Conservation (phyloP, 2,329 filamentous ascomycete genomes). For the Fonsecaea multimorphosa region DNA sequence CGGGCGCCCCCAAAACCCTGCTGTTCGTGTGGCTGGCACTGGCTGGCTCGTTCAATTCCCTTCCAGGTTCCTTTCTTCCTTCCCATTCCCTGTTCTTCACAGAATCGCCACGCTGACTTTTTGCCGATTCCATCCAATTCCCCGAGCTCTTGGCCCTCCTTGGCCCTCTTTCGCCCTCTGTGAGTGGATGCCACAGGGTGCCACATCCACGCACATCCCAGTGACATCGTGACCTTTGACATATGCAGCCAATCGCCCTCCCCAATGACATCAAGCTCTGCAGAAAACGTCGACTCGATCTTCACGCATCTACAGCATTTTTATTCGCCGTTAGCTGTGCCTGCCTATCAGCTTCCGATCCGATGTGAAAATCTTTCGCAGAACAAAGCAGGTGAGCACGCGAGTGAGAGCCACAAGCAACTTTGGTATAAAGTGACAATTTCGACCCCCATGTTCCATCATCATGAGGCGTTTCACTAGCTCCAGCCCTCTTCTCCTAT, state of each 20-base stretch:
- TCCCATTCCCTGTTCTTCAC: neutral
- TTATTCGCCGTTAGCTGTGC: neutral
- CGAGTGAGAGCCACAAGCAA: constrained; percentile 22
- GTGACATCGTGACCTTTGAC: constrained; percentile 14
- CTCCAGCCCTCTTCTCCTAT: constrained; percentile 3
- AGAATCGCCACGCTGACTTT: constrained; percentile 14
- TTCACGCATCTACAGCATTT: neutral
- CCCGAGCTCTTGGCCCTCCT: neutral
- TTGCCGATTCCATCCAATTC: constrained; percentile 15
- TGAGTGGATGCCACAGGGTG: constrained; percentile 10
- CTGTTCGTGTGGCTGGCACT: constrained; percentile 8
- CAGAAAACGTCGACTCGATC: neutral
- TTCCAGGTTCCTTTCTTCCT: no score
- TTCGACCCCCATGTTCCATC: constrained; percentile 16
- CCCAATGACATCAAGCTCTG: constrained; percentile 16
- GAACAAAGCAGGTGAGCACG: constrained; percentile 33
- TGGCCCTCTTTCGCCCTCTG: no score
- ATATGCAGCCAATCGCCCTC: constrained; percentile 6
- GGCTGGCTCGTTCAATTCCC: constrained; percentile 3
- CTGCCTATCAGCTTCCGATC: constrained; percentile 17
- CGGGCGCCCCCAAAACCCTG: constrained; percentile 1
- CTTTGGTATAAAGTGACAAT: constrained; percentile 14
- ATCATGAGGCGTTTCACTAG: constrained; percentile 17
- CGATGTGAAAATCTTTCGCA: constrained; percentile 17
- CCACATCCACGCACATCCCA: neutral